A percentile compares a stretch with the other conserved stretches of the same genome.
phyloP scores from a whole-genome alignment of 371 early-diverging fungal genomes.

The Rhizomucor pusillus region DNA sequence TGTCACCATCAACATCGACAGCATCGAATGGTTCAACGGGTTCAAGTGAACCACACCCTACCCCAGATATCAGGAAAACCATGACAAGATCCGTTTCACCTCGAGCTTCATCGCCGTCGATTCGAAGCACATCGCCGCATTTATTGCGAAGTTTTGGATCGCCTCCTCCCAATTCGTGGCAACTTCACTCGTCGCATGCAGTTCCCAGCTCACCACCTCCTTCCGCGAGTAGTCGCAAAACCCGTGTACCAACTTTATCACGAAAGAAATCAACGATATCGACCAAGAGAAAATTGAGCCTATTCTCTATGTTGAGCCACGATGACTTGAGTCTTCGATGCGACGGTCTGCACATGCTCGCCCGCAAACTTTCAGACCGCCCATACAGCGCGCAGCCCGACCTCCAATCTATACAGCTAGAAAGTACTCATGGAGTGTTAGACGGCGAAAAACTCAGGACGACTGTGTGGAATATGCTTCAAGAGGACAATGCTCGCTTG shows the following conservation, averaged over 20 bases:
- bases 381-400: slow-evolving; percentile 18
- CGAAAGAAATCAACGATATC: slow-evolving; percentile 38
- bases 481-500: slow-evolving; percentile 20
- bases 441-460: slow-evolving; percentile 29
- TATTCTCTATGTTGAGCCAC: slow-evolving; percentile 27
- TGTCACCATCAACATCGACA: slow-evolving; percentile 19
- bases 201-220: slow-evolving; percentile 18
- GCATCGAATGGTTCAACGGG: slow-evolving; percentile 18
- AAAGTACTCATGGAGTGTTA: slow-evolving; percentile 19
- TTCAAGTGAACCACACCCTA: slow-evolving; percentile 12
- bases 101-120: slow-evolving; percentile 91
- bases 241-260: slow-evolving; percentile 32
- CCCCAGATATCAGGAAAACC: slow-evolving; percentile 11
- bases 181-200: slow-evolving; percentile 16
- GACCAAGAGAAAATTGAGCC: slow-evolving; percentile 30
- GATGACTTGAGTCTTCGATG: slow-evolving; percentile 27
- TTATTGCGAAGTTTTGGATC: slow-evolving; percentile 15
- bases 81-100: slow-evolving; percentile 28
- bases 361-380: slow-evolving; percentile 24
- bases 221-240: slow-evolving; percentile 18
- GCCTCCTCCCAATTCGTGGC: slow-evolving; percentile 25
- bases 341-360: slow-evolving; percentile 30
- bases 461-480: slow-evolving; percentile 22
- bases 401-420: slow-evolving; percentile 23
- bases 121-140: slow-evolving; percentile 96